Base-by-base conservation (phyloP, 148 eudicot genomes). In the Silene latifolia region DNA sequence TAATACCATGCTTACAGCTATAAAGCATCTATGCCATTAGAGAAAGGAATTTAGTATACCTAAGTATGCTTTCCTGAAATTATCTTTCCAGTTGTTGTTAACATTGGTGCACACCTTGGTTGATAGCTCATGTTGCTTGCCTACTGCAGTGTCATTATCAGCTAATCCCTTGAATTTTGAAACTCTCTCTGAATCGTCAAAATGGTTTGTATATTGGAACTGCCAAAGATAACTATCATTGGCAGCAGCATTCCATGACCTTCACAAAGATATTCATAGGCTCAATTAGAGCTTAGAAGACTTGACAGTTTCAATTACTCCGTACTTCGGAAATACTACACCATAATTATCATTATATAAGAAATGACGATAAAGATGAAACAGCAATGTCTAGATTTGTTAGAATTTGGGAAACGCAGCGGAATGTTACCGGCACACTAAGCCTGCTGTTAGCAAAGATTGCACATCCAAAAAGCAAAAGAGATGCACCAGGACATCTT, bases 241-340 rank as follows among this genome's bases (percentile, higher is more conserved):
- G 27, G 96, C 89, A 61, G 92, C 90, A 24, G 53, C 80, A 83
- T 87, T 88, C 99, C 99, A 95, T 56, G 85, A 84, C 88, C 98
- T 95, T 75, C 72, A 76, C 65, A 86, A 21, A 23, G 67, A 80
- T 62, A 80, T 9, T 29, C 39, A 71, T 21, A 76, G 63, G 58
- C 61, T 66, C 20, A 53, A 61, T 39, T 39, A 51, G 5, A 51
- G 18, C 17, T 56, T 65, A 54, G n/a, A 29, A 25, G 25, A 51
- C 29, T 13, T 10, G 8, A 44, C 58, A 17, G 66, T 48, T 65
- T 1, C 25, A 59, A 2, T 29, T 24, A 18, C 20, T 35, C 42
- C 3, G 42, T 35, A 3, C 44, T 48, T 46, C 35, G 25, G 66
- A 57, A 64, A 29, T 12, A 19, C 15, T 7, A 20, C 10, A 48